Conservation (phyloP, 305 asterid species). For the Fraxinus platypoda region DNA sequence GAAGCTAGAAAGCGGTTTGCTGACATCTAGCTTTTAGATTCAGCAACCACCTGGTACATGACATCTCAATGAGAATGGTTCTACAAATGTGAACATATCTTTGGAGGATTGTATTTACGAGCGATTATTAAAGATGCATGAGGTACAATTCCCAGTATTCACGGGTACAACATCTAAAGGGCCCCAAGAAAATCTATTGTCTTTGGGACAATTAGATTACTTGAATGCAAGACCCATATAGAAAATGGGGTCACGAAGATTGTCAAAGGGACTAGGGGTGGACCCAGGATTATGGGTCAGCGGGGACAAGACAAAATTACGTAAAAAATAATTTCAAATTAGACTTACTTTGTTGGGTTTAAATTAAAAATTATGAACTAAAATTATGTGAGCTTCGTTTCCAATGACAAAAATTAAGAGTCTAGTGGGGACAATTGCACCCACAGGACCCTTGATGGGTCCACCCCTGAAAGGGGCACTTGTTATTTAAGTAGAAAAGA, state of each 20-base stretch:
- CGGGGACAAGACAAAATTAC: no score
- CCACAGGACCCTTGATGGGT: no score
- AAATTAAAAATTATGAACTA: no score
- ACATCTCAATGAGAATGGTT: not conserved
- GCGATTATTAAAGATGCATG: not conserved
- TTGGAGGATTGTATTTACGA: not conserved
- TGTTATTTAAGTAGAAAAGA: slow-evolving; percentile 11
- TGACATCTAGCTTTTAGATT: not conserved
- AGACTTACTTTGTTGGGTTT: no score
- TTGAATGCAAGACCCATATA: not conserved
- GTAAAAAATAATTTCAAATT: no score
- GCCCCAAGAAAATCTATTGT: not conserved
- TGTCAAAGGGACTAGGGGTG: not conserved
- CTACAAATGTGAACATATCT: not conserved
- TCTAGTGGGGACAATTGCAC: no score
- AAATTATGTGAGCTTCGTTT: no score
- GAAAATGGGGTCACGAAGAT: not conserved
- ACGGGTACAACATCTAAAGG: not conserved
- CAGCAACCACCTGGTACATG: not conserved
- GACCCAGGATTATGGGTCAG: no score
- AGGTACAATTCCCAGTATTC: not conserved
- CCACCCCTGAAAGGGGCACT: not conserved
- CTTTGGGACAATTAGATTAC: not conserved
- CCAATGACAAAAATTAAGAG: no score
- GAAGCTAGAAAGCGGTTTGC: not conserved